Base-by-base conservation (phyloP, 1,284 basidiomycete species). In the Apiotrichum akiyoshidainum region DNA sequence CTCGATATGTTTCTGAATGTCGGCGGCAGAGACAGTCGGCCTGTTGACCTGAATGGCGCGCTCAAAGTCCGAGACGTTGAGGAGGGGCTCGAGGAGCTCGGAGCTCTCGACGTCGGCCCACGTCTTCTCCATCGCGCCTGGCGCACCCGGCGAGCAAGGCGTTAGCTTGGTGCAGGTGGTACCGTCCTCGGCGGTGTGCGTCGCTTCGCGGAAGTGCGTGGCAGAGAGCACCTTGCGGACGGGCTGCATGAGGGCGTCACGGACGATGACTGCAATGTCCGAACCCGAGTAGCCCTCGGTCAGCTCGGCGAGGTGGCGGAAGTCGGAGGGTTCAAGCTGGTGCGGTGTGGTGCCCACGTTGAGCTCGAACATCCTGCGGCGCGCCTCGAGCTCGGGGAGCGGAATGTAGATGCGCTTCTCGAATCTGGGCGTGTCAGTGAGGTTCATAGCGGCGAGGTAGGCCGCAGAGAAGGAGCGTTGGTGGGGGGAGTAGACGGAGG, bases 331-430 rank as follows among this genome's bases (percentile, higher is more conserved):
- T 10, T 83, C 80, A 9, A 99, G 83, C 64, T 89, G 83, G 75
- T 92, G 94, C 17, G 95, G 95, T 4, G 95, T 99, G 22, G 86
- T 82, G 6, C 96, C 96, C 48, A 99, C 85, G 71, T 99, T 95
- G 55, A 99, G 85, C 80, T 97, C 89, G 73, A 99, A 99, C 91
- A 99, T 98, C 44, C 86, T 86, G 74, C 87, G 85, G 55, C 95
- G 84, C n/a, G 95, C 95, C 64, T 95, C 92, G 5, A 88, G 82
- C 7, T 94, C 93, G 14, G 95, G 96, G 35, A 99, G 86, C 39
- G 95, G 96, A 61, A 99, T 99, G 75, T 98, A 95, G 81, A 99
- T 95, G 61, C 95, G 86, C 80, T 97, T 98, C 78, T 98, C 94
- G 68, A 97, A 97, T 65, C 88, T 90, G 64, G 40, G 40, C 26